A percentile compares a stretch with the other conserved stretches of the same genome.
These are phyloP conservation scores for Boletus coccyginus DNA, from an alignment of 768 basidiomycete species.

Conservation along the genomic window DNA sequence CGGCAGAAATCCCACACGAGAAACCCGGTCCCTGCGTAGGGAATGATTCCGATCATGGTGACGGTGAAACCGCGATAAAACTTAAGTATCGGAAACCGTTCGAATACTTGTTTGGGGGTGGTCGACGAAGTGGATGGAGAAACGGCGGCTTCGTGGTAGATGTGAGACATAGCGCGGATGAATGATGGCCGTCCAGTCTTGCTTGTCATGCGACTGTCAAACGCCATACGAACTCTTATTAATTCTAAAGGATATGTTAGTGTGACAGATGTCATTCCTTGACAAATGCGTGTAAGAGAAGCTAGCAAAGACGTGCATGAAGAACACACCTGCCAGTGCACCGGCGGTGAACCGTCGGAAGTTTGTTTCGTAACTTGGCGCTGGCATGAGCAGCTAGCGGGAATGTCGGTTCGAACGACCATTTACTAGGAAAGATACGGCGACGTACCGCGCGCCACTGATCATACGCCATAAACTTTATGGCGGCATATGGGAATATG, in stretches of 20 bases:
- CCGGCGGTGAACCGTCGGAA: conserved; percentile 81
- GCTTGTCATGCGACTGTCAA: conserved; percentile 33
- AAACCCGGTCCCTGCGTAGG: conserved; percentile 95
- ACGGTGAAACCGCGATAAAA: conserved; percentile 98
- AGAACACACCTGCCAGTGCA: conserved; percentile 69
- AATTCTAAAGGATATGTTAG: conserved; percentile 96
- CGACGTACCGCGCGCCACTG: conserved; percentile 68
- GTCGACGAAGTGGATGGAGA: conserved; percentile 15
- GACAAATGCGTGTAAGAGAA: not conserved
- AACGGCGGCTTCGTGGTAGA: conserved; percentile 64
- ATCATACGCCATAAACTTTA: conserved; percentile 98
- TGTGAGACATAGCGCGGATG: conserved; percentile 52
- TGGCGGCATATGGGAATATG: conserved; percentile 94
- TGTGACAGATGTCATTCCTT: conserved; percentile 83
- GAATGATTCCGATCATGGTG: conserved; percentile 87
- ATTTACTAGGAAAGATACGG: not conserved
- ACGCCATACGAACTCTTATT: conserved; percentile 94
- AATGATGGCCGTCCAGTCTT: conserved; percentile 47
- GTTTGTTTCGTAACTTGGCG: conserved; percentile 73
- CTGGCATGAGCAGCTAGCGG: conserved; percentile 80
- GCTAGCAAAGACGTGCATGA: not conserved
- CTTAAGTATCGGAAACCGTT: conserved; percentile 73
- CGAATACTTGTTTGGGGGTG: conserved; percentile 38
- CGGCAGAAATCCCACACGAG: conserved; percentile 84
- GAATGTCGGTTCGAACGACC: not conserved